A percentile compares a stretch with the other conserved stretches of the same genome.
These are phyloP conservation scores for Biscutella auriculata DNA, from an alignment of 441 rosid genomes.

Conservation along the genomic window DNA sequence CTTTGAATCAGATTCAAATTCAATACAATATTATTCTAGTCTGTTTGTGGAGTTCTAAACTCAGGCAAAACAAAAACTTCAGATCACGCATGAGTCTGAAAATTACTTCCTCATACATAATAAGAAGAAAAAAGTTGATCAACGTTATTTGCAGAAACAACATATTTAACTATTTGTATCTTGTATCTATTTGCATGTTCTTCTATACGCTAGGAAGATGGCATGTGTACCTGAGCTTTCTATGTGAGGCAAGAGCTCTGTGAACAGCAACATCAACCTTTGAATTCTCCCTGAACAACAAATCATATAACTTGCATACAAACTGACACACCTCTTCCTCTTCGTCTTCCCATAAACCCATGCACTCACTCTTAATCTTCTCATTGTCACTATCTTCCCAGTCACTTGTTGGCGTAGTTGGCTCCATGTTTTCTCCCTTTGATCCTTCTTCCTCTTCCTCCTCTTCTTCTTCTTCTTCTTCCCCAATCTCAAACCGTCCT, in stretches of 20 bases:
- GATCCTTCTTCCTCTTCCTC: constrained; percentile 34
- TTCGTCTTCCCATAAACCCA: constrained; percentile 61
- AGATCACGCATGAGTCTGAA: too few relatives aligned
- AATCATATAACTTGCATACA: constrained; percentile 57
- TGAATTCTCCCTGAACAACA: constrained; percentile 50
- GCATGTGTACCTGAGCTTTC: constrained; percentile 57
- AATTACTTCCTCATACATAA: too few relatives aligned
- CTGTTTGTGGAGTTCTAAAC: too few relatives aligned
- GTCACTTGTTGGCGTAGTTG: constrained; percentile 49
- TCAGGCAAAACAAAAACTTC: too few relatives aligned
- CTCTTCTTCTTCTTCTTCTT: constrained; percentile 50
- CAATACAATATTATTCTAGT: too few relatives aligned
- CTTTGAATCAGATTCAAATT: too few relatives aligned
- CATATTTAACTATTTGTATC: too few relatives aligned
- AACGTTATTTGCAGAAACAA: too few relatives aligned
- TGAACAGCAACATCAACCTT: constrained; percentile 61
- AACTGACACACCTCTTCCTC: constrained; percentile 71
- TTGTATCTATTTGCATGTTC: background rate
- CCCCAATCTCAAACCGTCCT: constrained; percentile 83
- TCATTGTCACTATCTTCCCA: constrained; percentile 91
- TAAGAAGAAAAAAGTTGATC: too few relatives aligned
- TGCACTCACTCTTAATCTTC: constrained; percentile 23
- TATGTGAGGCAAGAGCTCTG: constrained; percentile 50
- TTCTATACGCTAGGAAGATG: constrained; percentile 55
- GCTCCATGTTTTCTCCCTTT: constrained; percentile 40